Conservation (phyloP, 148 eudicot genomes). For the Cornus suecica region DNA sequence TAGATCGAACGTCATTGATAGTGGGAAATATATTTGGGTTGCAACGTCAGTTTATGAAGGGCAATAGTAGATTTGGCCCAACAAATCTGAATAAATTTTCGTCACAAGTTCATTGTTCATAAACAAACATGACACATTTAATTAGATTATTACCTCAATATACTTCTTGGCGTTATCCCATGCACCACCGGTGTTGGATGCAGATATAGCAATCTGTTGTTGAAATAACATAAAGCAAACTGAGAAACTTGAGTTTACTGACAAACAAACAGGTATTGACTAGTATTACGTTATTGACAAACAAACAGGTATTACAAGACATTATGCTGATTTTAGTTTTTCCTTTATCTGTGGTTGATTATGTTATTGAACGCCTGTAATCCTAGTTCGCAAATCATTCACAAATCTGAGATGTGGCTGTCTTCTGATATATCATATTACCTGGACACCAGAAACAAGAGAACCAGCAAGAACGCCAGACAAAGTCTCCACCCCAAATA, state of each 20-base stretch:
- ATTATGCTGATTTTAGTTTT: not conserved
- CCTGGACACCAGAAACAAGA: conserved; percentile 60
- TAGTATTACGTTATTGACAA: not conserved
- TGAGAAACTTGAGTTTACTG: not conserved
- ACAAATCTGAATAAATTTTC: no score
- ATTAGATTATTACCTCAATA: conserved; percentile 56
- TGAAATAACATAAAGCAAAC: not conserved
- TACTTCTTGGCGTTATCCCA: conserved; percentile 98
- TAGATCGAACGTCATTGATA: no score
- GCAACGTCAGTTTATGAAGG: no score
- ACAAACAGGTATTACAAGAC: not conserved
- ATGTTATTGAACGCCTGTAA: not conserved
- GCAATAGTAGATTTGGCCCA: no score
- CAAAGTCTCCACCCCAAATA: conserved; percentile 51
- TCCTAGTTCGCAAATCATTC: not conserved
- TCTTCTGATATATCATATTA: conserved; percentile 9
- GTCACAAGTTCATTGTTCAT: no score
- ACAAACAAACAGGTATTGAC: not conserved
- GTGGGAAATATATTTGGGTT: no score
- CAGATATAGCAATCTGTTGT: conserved; percentile 72
- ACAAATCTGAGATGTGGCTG: not conserved
- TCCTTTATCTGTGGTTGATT: not conserved
- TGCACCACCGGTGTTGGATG: conserved; percentile 91
- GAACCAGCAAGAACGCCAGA: conserved; percentile 60
- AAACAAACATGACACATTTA: not conserved